These are phyloP conservation scores for Orobanche coerulescens DNA, from an alignment of 257 asterid genomes.

Conservation along the genomic window DNA sequence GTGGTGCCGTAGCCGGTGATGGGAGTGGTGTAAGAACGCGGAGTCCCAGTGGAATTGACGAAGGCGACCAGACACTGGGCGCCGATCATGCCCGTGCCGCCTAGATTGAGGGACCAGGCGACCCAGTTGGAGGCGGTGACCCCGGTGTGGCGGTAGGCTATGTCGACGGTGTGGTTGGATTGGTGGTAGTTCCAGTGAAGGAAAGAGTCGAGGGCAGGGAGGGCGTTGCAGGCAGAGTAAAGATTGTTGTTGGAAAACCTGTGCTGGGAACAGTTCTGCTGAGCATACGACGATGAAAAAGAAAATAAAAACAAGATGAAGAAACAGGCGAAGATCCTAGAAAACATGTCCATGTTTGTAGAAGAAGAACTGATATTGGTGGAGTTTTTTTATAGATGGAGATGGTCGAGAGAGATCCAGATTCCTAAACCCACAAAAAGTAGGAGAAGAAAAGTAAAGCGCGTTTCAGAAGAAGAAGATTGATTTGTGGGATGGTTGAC, in stretches of 20 bases:
- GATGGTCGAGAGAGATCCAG: too few species aligned
- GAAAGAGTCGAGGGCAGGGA: slow-evolving; percentile 48
- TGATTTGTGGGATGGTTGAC: background rate
- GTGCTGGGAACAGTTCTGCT: slow-evolving; percentile 25
- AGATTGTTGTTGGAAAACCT: slow-evolving; percentile 24
- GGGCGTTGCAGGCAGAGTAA: slow-evolving; percentile 32
- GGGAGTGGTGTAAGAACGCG: slow-evolving; percentile 49
- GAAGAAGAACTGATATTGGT: too few species aligned
- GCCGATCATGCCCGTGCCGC: slow-evolving; percentile 34
- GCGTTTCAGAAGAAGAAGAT: background rate
- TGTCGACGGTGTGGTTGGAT: slow-evolving; percentile 38
- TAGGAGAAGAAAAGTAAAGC: background rate
- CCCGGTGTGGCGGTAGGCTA: slow-evolving; percentile 55
- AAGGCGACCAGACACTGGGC: slow-evolving; percentile 60
- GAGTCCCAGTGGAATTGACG: slow-evolving; percentile 21
- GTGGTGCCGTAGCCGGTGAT: background rate
- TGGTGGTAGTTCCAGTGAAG: slow-evolving; percentile 61
- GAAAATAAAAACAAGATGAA: slow-evolving; percentile 9
- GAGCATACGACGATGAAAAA: slow-evolving; percentile 16
- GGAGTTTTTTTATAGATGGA: background rate
- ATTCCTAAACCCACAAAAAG: background rate
- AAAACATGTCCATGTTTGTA: slow-evolving; percentile 18
- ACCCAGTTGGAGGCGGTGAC: slow-evolving; percentile 44
- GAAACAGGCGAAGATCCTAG: slow-evolving; percentile 19
- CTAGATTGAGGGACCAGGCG: slow-evolving; percentile 55